Base-by-base conservation (phyloP, 2,329 filamentous ascomycete species). In the Hypomyces perniciosus region DNA sequence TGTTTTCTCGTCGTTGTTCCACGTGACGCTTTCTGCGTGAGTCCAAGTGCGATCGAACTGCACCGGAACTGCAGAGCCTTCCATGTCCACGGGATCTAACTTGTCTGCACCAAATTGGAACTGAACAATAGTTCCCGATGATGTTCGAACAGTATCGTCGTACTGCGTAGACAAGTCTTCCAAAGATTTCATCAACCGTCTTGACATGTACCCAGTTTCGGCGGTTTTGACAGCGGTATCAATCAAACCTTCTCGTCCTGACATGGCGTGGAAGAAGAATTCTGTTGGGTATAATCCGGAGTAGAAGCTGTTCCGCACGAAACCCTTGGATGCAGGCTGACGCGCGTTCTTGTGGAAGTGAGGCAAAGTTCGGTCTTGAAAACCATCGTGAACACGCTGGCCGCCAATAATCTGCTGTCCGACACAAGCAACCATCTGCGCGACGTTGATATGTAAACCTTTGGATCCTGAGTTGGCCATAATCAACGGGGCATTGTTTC, bases 161-260 rank as follows among this genome's bases (percentile, higher is more conserved):
- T 99, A 99, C 61, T 90, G 84, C 1, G 88, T 90, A 1, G 91
- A 96, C 3, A 97, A 73, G 74, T 99, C 93, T 66, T 99, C 93
- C 44, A 99, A 72, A 3, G 90, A 96, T 71, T 99, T 99, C 92
- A 99, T 99, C 65, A 99, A 69, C 59, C 93, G 85, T 72, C 93
- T 85, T 56, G 92, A 97, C 93, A 99, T 99, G 72, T 99, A 99
- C 57, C 93, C 93, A 8, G 93, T 99, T 69, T 99, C 93, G 48
- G 93, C 93, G 48, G 93, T 99, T 75, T 99, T 99, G 72, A 97
- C 93, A 54, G 93, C 93, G 2, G 93, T 99, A 80, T 99, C 93
- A 63, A 99, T 91, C 59, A 99, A 75, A 82, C 93, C 93, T 81
- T 97, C 93, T 83, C 93, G 88, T 61, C 93, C 93, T 62, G 90